Percentiles rank a stretch among this genome's conserved stretches.
These are phyloP conservation scores for Clarireedia sp. DNA, from an alignment of 2,329 filamentous ascomycete genomes.

Conservation along the genomic window DNA sequence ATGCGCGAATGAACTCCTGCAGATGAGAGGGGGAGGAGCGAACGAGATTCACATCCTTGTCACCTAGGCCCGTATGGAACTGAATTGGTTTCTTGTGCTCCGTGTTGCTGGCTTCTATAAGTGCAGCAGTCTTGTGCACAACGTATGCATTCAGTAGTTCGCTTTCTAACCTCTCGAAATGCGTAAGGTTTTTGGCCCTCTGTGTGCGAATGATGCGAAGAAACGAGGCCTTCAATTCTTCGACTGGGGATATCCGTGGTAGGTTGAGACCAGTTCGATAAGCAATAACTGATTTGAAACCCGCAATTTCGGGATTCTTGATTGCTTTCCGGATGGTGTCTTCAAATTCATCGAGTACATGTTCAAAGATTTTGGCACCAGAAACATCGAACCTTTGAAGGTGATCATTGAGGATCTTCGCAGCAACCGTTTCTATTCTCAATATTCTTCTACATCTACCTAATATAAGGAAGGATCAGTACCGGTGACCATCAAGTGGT, in stretches of 20 bases:
- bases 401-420: constrained; percentile 46
- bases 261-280: constrained; percentile 69
- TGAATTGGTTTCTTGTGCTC: constrained; percentile 63
- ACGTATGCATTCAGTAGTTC: constrained; percentile 62
- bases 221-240: constrained; percentile 18
- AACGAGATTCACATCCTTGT: constrained; percentile 65
- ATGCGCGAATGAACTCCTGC: constrained; percentile 63
- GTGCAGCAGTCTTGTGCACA: constrained; percentile 53
- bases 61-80: constrained; percentile 76
- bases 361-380: constrained; percentile 31
- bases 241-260: constrained; percentile 31
- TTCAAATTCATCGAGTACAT: constrained; percentile 33
- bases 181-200: constrained; percentile 14
- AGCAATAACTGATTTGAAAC: constrained; percentile 78
- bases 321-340: constrained; percentile 49
- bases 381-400: constrained; percentile 30
- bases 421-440: constrained; percentile 66
- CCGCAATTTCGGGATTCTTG: constrained; percentile 59
- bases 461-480: neutral
- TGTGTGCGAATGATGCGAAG: constrained; percentile 24
- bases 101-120: constrained; percentile 41
- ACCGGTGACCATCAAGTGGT: neutral
- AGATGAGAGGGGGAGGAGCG: constrained; percentile 68
- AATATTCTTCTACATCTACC: constrained; percentile 62
- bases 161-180: constrained; percentile 50